Evolutionary conservation across 2,329 filamentous ascomycete species (phyloP).

Genomic region (Lasiodiplodia gonubiensis): DNA sequence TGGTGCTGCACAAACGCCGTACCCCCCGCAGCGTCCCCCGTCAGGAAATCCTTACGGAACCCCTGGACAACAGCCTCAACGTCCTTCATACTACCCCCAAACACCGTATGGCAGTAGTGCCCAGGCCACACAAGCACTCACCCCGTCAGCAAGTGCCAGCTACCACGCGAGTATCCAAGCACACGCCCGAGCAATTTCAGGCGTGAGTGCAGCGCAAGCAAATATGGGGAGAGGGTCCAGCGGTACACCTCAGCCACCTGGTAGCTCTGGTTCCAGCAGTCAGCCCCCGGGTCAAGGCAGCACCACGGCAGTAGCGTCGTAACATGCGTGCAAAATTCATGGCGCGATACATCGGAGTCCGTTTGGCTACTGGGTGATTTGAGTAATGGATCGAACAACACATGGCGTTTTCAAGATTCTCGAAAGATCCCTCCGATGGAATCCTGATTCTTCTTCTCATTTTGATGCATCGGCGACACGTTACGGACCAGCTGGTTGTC

Average conservation of each 20-base stretch:
- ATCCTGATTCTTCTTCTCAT: neutral
- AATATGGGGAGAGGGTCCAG: slow-evolving; percentile 39
- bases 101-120: slow-evolving; percentile 32
- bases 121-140: slow-evolving; percentile 44
- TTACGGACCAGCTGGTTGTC: neutral
- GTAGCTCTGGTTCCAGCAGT: slow-evolving; percentile 36
- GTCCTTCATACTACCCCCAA: slow-evolving; percentile 15
- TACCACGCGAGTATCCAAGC: slow-evolving; percentile 28
- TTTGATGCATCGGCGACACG: slow-evolving; percentile 4
- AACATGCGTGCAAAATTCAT: slow-evolving; percentile 3
- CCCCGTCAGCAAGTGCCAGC: slow-evolving; percentile 41
- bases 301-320: slow-evolving; percentile 33
- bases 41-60: slow-evolving; percentile 33
- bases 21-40: slow-evolving; percentile 36
- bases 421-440: neutral
- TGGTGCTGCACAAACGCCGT: slow-evolving; percentile 34
- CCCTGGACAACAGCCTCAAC: slow-evolving; percentile 18
- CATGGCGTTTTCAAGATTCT: neutral
- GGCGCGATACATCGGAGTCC: neutral
- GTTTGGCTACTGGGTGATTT: slow-evolving; percentile 8
- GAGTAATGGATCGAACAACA: slow-evolving; percentile 16
- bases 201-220: slow-evolving; percentile 34
- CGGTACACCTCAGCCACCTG: slow-evolving; percentile 45
- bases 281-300: slow-evolving; percentile 34
- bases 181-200: slow-evolving; percentile 46